These are phyloP conservation scores for Claviceps sp. DNA, from an alignment of 2,329 filamentous ascomycete genomes.

Conservation along the genomic window DNA sequence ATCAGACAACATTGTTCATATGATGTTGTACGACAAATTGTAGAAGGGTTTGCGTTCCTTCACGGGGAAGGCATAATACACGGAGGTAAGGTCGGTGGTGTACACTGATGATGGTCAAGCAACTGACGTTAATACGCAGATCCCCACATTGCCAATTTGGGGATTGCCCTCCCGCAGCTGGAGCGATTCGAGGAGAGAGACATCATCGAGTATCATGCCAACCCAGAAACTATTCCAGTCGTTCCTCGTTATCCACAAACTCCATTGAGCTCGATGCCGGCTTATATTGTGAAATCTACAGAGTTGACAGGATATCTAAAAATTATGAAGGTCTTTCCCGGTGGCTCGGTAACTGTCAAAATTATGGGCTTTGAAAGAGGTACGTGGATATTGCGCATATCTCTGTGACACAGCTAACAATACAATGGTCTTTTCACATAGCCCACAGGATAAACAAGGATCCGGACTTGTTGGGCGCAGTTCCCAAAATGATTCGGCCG, in stretches of 20 bases:
- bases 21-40: background rate
- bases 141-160: background rate
- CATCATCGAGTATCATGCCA: background rate
- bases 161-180: too few relatives aligned
- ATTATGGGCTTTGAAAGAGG: constrained; percentile 1
- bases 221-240: background rate
- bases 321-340: background rate
- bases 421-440: too few relatives aligned
- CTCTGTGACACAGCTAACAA: too few relatives aligned
- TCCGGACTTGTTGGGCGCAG: too few relatives aligned
- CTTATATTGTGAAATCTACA: background rate
- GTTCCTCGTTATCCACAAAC: background rate
- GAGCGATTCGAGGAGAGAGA: too few relatives aligned
- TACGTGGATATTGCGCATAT: background rate
- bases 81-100: background rate
- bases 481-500: too few relatives aligned
- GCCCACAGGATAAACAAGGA: too few relatives aligned
- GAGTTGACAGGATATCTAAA: too few relatives aligned
- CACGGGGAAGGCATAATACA: background rate
- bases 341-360: background rate
- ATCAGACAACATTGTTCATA: background rate
- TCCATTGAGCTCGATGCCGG: background rate
- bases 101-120: background rate
- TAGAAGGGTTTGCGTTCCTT: constrained; percentile 2
- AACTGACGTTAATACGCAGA: background rate